Evolutionary conservation across 1,284 basidiomycete species (phyloP).

Genomic region (Puccinia polysora): DNA sequence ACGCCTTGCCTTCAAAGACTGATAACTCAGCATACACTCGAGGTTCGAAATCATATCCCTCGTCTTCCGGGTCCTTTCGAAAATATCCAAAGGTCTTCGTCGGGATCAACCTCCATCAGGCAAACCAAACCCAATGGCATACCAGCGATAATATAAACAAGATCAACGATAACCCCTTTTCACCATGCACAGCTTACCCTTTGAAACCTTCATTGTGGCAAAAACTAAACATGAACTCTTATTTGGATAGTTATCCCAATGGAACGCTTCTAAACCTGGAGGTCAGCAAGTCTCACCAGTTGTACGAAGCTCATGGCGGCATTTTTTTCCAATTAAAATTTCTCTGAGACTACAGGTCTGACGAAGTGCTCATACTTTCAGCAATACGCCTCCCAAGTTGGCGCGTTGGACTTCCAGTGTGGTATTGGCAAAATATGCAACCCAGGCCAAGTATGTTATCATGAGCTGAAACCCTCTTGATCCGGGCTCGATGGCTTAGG

Average conservation of each 20-base stretch:
- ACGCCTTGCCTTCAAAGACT: too few species aligned
- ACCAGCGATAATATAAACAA: too few species aligned
- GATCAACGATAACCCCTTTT: too few species aligned
- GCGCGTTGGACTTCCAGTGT: conserved; percentile 33
- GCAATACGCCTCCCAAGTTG: conserved; percentile 36
- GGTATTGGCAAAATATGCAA: conserved; percentile 41
- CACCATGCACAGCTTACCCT: conserved; percentile 3
- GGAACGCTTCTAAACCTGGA: conserved; percentile 18
- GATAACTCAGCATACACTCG: too few species aligned
- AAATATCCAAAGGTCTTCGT: too few species aligned
- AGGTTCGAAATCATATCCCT: too few species aligned
- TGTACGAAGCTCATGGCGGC: background rate
- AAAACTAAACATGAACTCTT: conserved; percentile 30
- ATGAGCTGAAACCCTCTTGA: background rate
- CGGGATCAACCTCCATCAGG: too few species aligned
- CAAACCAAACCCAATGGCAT: too few species aligned
- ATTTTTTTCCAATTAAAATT: too few species aligned
- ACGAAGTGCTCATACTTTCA: background rate
- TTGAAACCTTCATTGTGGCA: conserved; percentile 16
- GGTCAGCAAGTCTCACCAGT: conserved; percentile 8
- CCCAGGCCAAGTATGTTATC: conserved; percentile 28
- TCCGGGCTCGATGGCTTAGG: background rate
- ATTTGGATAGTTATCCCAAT: conserved; percentile 23
- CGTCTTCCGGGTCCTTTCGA: too few species aligned
- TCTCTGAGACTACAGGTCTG: too few species aligned